Base-by-base conservation (phyloP, 768 basidiomycete species). In the Lyophyllum shimeji region DNA sequence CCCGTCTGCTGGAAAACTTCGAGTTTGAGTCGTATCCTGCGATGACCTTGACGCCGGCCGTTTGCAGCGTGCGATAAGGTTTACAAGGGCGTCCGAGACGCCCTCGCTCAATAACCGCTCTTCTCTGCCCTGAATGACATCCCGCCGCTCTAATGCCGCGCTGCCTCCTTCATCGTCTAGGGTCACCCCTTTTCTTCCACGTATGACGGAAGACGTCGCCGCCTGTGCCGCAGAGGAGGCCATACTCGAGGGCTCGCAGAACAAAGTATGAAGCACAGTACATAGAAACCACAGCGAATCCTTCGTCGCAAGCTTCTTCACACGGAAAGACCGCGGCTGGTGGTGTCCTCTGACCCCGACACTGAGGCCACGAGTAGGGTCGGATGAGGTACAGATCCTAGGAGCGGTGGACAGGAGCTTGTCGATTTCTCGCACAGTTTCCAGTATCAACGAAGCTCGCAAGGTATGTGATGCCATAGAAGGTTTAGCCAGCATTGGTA, bases 221-320 rank as follows among this genome's bases (percentile, higher is more conserved):
- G 54, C 37, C 21, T 46, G 48, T 13, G 44, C 47, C 18, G 37
- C 21, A 21, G 34, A 9, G 18, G 53, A 34, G 24, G 43, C 15
- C 39, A 24, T 34, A 13, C 20, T 33, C 13, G 53, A 33, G 17
- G 52, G 5, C 3, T 61, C 48, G 53, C 49, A 59, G 61, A 74
- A 70, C 33, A 77, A 56, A 52, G 70, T 56, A 55, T 79, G 77
- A 27, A 82, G 65, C 45, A 75, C 57, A 37, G 70, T 71, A 62
- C 81, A 83, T 27, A 82, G 68, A 67, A 80, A 83, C 82, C 82
- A 84, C 11, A 79, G 46, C 23, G 79, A 60, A 58, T 84, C 82
- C 57, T 82, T 82, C 43, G 67, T 70, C 20, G 74, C 77, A 27
- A 83, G 72, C 42, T 67, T 69, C 58, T 62, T 65, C 54, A 78